These are phyloP conservation scores for Urtica urens DNA, from an alignment of 306 rosid species.

Conservation along the genomic window DNA sequence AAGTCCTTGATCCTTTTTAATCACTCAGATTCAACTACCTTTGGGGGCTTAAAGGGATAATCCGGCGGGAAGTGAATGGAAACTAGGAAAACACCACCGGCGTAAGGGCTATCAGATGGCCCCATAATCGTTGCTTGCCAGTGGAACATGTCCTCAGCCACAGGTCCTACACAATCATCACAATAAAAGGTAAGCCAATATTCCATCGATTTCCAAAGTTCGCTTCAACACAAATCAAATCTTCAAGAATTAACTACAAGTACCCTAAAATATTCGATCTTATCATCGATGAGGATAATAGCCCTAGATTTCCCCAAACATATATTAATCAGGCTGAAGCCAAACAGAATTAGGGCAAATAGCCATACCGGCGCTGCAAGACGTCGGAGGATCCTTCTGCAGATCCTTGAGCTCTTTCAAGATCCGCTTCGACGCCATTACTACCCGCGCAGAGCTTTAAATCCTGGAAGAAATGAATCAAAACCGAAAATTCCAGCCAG, in stretches of 20 bases:
- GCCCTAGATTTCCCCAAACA: too few species aligned
- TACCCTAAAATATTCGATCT: too few species aligned
- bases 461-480: neutral
- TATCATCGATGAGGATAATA: too few species aligned
- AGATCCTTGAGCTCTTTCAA: constrained; percentile 82
- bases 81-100: constrained; percentile 77
- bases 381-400: constrained; percentile 84
- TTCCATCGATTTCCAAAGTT: too few species aligned
- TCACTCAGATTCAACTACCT: constrained; percentile 26
- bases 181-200: neutral
- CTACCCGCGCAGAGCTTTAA: constrained; percentile 5
- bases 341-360: constrained; percentile 4
- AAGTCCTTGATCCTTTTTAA: neutral
- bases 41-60: constrained; percentile 92
- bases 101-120: constrained; percentile 72
- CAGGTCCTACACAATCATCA: constrained; percentile 45
- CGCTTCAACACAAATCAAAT: neutral
- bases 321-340: too few species aligned
- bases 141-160: constrained; percentile 94
- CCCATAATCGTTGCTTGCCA: constrained; percentile 95
- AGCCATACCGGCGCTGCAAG: constrained; percentile 76
- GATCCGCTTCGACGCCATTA: constrained; percentile 81
- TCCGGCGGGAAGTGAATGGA: constrained; percentile 81
- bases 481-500: constrained; percentile 15
- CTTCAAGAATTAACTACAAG: neutral